phyloP scores from a whole-genome alignment of 169 alveolate species.

The Theileria sp. region DNA sequence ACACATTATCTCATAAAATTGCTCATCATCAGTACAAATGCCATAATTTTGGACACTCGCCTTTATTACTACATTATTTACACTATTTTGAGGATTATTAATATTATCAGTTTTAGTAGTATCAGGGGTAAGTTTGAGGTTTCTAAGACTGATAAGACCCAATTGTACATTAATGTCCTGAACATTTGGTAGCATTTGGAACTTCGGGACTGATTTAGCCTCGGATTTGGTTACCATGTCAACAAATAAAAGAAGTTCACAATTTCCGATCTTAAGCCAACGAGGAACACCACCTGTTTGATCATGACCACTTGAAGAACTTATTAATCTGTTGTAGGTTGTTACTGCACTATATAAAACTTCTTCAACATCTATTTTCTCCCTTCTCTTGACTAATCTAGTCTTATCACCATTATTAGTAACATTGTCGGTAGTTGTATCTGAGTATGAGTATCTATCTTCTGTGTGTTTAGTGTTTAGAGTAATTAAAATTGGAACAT shows the following conservation, averaged over 20 bases:
- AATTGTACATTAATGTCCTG: conserved; percentile 71
- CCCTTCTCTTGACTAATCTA: conserved; percentile 35
- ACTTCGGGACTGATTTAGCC: conserved; percentile 78
- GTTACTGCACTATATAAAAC: conserved; percentile 38
- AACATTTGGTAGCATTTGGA: conserved; percentile 83
- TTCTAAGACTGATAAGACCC: conserved; percentile 77
- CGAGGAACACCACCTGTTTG: conserved; percentile 73
- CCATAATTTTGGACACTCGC: conserved; percentile 56
- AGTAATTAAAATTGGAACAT: conserved; percentile 40
- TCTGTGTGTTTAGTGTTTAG: conserved; percentile 8
- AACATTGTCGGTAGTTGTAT: neutral
- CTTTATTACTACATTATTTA: conserved; percentile 25
- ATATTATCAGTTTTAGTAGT: conserved; percentile 28
- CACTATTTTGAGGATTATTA: neutral
- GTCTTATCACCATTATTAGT: neutral
- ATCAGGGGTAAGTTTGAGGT: conserved; percentile 26
- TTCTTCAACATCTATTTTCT: conserved; percentile 39
- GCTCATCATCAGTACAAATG: conserved; percentile 61
- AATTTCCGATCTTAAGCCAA: conserved; percentile 84
- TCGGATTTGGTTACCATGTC: conserved; percentile 81
- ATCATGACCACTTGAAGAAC: conserved; percentile 49
- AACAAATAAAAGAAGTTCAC: conserved; percentile 76
- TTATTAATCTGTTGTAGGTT: conserved; percentile 46
- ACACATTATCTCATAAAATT: conserved; percentile 46
- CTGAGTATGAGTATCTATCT: conserved; percentile 1